These are phyloP conservation scores for Macrophomina phaseolina DNA, from an alignment of 2,329 filamentous ascomycete genomes.

Conservation along the genomic window DNA sequence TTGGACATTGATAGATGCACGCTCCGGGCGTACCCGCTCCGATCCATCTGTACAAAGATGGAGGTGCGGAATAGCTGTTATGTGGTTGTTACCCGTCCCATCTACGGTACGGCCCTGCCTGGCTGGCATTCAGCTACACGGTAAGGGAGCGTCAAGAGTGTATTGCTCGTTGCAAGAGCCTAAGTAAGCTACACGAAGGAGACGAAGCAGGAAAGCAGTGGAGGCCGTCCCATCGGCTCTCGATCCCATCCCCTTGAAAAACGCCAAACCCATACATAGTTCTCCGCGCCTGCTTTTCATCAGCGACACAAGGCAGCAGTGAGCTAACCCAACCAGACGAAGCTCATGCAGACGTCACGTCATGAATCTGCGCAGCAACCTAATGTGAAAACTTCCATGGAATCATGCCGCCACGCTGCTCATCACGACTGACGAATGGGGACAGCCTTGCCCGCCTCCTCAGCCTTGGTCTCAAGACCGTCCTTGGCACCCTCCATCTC, in stretches of 20 bases:
- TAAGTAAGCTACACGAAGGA: conserved; percentile 27
- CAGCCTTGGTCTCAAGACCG: conserved; percentile 37
- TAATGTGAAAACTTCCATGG: conserved; percentile 19
- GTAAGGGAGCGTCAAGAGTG: conserved; percentile 15
- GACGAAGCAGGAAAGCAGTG: conserved; percentile 19
- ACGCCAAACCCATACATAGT: conserved; percentile 26
- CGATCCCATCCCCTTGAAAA: conserved; percentile 21
- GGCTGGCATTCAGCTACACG: not conserved
- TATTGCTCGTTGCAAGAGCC: conserved; percentile 23
- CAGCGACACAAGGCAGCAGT: conserved; percentile 19
- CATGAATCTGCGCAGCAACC: conserved; percentile 25
- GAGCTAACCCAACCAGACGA: conserved; percentile 18
- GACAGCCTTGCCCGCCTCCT: conserved; percentile 30
- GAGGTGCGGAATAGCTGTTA: not conserved
- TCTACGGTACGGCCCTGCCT: not conserved
- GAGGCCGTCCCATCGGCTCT: conserved; percentile 16
- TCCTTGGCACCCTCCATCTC: conserved; percentile 44
- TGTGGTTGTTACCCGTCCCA: not conserved
- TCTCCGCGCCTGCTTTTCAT: conserved; percentile 28
- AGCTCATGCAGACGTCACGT: conserved; percentile 24
- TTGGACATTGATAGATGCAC: not conserved
- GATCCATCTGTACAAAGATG: not conserved
- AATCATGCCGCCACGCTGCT: conserved; percentile 3
- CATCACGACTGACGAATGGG: conserved; percentile 28
- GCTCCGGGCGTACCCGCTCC: not conserved